Percentiles rank a stretch among this genome's conserved stretches.
phyloP scores from a whole-genome alignment of 1,284 basidiomycete species.

The Irpex rosettiformis region DNA sequence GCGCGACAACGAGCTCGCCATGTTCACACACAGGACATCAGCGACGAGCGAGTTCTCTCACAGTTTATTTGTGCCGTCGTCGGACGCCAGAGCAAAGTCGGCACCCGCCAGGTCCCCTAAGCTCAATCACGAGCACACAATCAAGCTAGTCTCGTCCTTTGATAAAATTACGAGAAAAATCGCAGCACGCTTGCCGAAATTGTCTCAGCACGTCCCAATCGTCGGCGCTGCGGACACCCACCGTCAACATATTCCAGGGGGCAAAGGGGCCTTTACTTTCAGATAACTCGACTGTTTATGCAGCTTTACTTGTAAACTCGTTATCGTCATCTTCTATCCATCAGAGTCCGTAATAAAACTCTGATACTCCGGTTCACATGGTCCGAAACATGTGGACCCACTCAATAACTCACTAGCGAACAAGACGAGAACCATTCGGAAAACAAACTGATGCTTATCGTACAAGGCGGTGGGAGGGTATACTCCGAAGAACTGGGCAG shows the following conservation, averaged over 20 bases:
- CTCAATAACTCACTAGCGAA: not conserved
- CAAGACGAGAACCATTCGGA: not conserved
- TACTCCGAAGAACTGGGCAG: not conserved
- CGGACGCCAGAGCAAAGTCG: slow-evolving; percentile 3
- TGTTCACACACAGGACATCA: not conserved
- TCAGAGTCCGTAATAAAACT: too few relatives aligned
- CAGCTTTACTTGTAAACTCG: too few relatives aligned
- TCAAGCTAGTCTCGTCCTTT: not conserved
- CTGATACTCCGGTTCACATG: too few relatives aligned
- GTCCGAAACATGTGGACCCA: not conserved
- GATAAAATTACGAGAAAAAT: not conserved
- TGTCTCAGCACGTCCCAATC: not conserved
- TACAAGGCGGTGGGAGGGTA: slow-evolving; percentile 1
- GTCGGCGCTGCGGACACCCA: too few relatives aligned
- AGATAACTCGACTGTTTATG: too few relatives aligned
- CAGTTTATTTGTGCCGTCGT: too few relatives aligned
- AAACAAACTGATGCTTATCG: not conserved
- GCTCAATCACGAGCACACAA: slow-evolving; percentile 19
- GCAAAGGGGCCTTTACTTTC: too few relatives aligned
- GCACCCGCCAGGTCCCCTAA: slow-evolving; percentile 17
- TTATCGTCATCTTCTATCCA: too few relatives aligned
- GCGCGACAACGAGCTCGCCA: not conserved
- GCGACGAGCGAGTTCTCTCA: not conserved
- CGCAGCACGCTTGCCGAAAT: not conserved
- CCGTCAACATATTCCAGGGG: too few relatives aligned